Conservation (phyloP, 2,329 filamentous ascomycete genomes). For the Reticulascus tulasneorum region DNA sequence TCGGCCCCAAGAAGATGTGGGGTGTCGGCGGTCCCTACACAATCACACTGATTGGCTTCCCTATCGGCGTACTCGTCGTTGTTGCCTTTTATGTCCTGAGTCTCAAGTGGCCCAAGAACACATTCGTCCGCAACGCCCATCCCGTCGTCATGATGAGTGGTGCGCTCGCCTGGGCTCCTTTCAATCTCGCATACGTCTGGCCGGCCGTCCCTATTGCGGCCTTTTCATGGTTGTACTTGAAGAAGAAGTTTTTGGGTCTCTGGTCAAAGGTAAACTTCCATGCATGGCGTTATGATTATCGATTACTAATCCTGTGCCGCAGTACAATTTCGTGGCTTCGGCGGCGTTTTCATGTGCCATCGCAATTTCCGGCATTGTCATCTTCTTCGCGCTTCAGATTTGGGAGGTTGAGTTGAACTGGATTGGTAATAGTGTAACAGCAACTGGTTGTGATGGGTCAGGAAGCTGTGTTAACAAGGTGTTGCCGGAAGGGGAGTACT, state of each 20-base stretch:
- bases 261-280: conserved; percentile 42
- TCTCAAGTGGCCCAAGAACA: conserved; percentile 26
- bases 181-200: conserved; percentile 46
- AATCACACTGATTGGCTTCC: conserved; percentile 32
- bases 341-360: conserved; percentile 41
- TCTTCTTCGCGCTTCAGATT: conserved; percentile 45
- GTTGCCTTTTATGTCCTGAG: conserved; percentile 31
- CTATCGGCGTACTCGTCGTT: conserved; percentile 31
- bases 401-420: conserved; percentile 31
- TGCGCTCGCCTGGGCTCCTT: conserved; percentile 35
- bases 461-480: conserved; percentile 17
- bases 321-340: conserved; percentile 45
- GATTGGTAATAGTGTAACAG: conserved; percentile 38
- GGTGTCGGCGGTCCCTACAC: conserved; percentile 31
- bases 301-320: conserved; percentile 15
- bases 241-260: conserved; percentile 38
- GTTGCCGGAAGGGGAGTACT: conserved; percentile 24
- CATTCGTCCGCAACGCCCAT: conserved; percentile 34
- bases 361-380: conserved; percentile 41
- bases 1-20: conserved; percentile 34
- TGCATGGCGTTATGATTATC: fast-evolving
- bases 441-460: conserved; percentile 22
- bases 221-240: conserved; percentile 45
- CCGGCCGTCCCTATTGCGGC: conserved; percentile 43
- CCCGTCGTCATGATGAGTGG: conserved; percentile 38